phyloP scores from a whole-genome alignment of 192 early-diverging fungal species.

The Thamnidium elegans region DNA sequence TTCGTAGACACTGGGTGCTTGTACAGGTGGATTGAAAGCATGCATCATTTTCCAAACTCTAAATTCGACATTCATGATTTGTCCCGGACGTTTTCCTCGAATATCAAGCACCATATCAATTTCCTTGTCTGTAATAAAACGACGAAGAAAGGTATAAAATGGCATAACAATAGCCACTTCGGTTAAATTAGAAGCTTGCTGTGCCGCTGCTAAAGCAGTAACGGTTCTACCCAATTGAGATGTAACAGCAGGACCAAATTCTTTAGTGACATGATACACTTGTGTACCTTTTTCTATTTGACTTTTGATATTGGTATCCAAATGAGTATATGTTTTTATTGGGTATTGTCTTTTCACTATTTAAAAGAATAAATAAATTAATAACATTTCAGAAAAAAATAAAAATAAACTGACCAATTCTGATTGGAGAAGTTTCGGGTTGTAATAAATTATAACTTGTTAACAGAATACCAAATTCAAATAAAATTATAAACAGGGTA shows the following conservation, averaged over 20 bases:
- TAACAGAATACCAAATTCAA: slow-evolving; percentile 10
- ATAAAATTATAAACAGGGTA: slow-evolving; percentile 9
- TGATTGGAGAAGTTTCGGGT: slow-evolving; percentile 15
- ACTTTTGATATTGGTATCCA: slow-evolving; percentile 33
- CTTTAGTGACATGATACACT: slow-evolving; percentile 59
- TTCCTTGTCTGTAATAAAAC: slow-evolving; percentile 21
- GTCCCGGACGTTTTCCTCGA: slow-evolving; percentile 34
- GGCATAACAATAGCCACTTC: slow-evolving; percentile 56
- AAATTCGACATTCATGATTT: slow-evolving; percentile 37
- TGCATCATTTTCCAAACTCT: slow-evolving; percentile 39
- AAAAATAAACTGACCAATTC: slow-evolving; percentile 27
- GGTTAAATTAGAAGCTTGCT: slow-evolving; percentile 34
- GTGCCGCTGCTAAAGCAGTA: slow-evolving; percentile 47
- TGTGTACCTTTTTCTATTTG: slow-evolving; percentile 37
- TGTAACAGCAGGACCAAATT: slow-evolving; percentile 51
- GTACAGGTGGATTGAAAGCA: slow-evolving; percentile 21
- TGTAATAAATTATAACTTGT: slow-evolving; percentile 23
- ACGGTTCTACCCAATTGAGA: slow-evolving; percentile 51
- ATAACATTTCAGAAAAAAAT: background rate
- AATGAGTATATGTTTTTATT: slow-evolving; percentile 42
- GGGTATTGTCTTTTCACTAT: slow-evolving; percentile 48
- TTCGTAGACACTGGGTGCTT: slow-evolving; percentile 18
- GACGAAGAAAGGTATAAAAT: slow-evolving; percentile 47
- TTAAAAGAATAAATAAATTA: background rate
- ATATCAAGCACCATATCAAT: slow-evolving; percentile 40